A percentile compares a stretch with the other conserved stretches of the same genome.
Evolutionary conservation across 148 eudicot genomes (phyloP).

Genomic region (Rhododendron simsii): DNA sequence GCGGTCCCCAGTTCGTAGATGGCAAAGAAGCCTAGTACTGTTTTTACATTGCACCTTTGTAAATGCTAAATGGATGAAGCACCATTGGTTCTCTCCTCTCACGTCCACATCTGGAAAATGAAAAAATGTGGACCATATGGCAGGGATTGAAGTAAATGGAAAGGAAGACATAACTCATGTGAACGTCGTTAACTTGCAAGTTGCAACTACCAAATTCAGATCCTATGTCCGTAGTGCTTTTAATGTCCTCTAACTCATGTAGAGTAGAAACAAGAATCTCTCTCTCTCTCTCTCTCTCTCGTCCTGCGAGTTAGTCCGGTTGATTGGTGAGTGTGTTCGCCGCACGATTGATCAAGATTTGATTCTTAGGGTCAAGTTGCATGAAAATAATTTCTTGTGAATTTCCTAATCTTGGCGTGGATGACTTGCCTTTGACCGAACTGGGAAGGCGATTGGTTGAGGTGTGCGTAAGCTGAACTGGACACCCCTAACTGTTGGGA

Average conservation of each 20-base stretch:
- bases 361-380: too few relatives aligned
- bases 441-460: too few relatives aligned
- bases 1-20: neutral
- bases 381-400: too few relatives aligned
- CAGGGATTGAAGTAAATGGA: slow-evolving; percentile 18
- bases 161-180: slow-evolving; percentile 18
- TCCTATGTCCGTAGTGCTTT: neutral
- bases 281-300: slow-evolving; percentile 2
- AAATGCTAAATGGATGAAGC: neutral
- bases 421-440: too few relatives aligned
- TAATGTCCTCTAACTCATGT: neutral
- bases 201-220: slow-evolving; percentile 21
- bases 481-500: neutral
- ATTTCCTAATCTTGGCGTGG: too few relatives aligned
- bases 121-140: slow-evolving; percentile 21
- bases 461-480: too few relatives aligned
- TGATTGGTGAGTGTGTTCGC: too few relatives aligned
- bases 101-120: slow-evolving; percentile 12
- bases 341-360: too few relatives aligned
- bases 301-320: neutral
- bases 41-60: neutral
- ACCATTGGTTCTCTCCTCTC: neutral
- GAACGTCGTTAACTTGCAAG: slow-evolving; percentile 19
- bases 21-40: neutral
- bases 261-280: neutral